Base-by-base conservation (phyloP, 306 rosid genomes). In the Cucurbita argyrosperma region DNA sequence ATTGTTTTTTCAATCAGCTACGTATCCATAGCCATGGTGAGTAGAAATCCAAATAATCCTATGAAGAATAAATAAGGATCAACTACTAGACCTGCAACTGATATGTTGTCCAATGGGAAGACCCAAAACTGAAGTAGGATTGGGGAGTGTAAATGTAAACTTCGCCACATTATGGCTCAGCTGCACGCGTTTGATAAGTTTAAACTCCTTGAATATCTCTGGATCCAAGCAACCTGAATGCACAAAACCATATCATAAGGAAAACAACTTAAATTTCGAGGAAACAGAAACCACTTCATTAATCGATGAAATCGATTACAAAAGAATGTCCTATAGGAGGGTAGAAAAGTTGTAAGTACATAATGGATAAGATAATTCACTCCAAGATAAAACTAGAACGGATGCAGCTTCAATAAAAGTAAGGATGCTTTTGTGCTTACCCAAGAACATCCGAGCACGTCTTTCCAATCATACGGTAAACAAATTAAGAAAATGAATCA, bases 21-120 rank as follows among this genome's bases (percentile, higher is more conserved):
- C 21, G 13, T 7, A 63, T 5, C 70, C 70, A 37, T 14, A 63
- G 50, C 14, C 70, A 40, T n/a, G 70, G n/a, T 23, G 16, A 39
- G 35, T 38, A n/a, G 30, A 63, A 63, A 63, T 63, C 42, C 30
- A 70, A 70, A 19, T 8, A 49, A 69, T 14, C 23, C 47, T 12
- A 70, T 63, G 50, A 57, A 55, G 21, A 52, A 59, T 54, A 74
- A 38, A 79, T 65, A 61, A 74, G 45, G 15, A 74, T 18, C 5
- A 13, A 19, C 58, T 5, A 76, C 55, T 18, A 74, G 81, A 95
- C 99, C 90, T 95, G 97, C 99, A 95, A 83, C 97, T 91, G 81
- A 95, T 91, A 80, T 91, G 99, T 57, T 95, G 97, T 77, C 99
- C 99, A 78, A 95, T 95, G 76, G 99, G 99, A 82, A 95, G 99